Evolutionary conservation across 352 stramenopile species (phyloP), one percentile per base, ranked within the genome.

Genomic region (Globisporangium cylindrosporum): DNA sequence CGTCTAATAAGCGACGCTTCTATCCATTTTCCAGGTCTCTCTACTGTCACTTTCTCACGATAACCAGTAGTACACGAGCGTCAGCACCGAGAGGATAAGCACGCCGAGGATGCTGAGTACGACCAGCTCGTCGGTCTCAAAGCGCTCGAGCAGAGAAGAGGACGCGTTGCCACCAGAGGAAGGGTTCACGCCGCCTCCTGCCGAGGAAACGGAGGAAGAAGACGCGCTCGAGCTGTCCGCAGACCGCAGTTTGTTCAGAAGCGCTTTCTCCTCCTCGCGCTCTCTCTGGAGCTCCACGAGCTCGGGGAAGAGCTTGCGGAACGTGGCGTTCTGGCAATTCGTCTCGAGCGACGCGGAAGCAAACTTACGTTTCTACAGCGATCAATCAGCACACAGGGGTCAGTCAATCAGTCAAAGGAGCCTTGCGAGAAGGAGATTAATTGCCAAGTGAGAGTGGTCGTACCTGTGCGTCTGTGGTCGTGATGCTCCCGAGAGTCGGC

Each of bases 271-370:
- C 29, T 80, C 76, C 27, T 86, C 74, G 20, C 79, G 79, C 54
- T 86, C 62, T 46, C 84, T 73, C 55, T 96, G 80, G 51, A 96
- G 70, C 54, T 86, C 82, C 38, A 97, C 89, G 15, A 97, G 79
- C 25, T 98, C 86, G 0, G 93, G 91, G 60, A 98, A 98, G 7
- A 97, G 70, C 72, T 91, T 88, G 56, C 87, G 73, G 68, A 98
- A 98, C 0, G 81, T 84, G 4, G 81, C 74, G 64, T 89, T 91
- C 59, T 69, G 79, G 67, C 82, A 89, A 76, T 98, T 97, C 49
- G 83, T 75, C 54, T 92, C 90, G 6, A 97, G 74, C 22, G 86
- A 96, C 53, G 82, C 71, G 18, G 69, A 74, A 18, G 92, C 92
- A 58, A 95, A 93, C 59, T 91, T 92, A n/a, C 79, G 73, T 77